A percentile compares a stretch with the other conserved stretches of the same genome.
Evolutionary conservation across 805 yeast genomes (phyloP).

Genomic region (Lachancea nothofagi): DNA sequence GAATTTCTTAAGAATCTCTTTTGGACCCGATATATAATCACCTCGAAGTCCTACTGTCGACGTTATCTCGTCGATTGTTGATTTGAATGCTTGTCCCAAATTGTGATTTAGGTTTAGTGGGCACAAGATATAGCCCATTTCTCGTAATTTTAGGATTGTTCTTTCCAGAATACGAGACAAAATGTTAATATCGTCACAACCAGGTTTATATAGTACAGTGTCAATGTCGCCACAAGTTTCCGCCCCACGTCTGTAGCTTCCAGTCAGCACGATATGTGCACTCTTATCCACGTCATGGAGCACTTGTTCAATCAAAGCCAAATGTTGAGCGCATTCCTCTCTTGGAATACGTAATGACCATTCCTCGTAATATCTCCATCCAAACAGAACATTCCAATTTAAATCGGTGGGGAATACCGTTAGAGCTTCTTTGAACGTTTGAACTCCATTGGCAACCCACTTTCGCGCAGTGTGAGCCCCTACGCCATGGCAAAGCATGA

Average conservation of each 20-base stretch:
- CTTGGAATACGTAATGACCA: constrained; percentile 26
- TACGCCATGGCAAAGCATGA: constrained; percentile 26
- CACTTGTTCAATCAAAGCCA: constrained; percentile 15
- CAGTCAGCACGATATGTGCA: constrained; percentile 25
- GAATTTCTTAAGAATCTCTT: constrained; percentile 9
- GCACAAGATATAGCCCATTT: constrained; percentile 23
- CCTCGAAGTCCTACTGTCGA: constrained; percentile 1
- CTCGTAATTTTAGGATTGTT: constrained; percentile 15
- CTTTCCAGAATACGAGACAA: constrained; percentile 20
- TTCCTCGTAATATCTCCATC: constrained; percentile 32
- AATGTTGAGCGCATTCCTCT: constrained; percentile 23
- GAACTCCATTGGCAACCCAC: constrained; percentile 20
- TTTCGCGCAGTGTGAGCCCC: constrained; percentile 27
- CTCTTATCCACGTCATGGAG: constrained; percentile 17
- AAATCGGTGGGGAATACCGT: constrained; percentile 10
- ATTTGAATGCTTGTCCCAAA: constrained; percentile 6
- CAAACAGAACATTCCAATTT: constrained; percentile 30
- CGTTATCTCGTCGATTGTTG: neutral
- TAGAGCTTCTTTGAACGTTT: constrained; percentile 19
- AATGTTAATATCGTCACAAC: constrained; percentile 22
- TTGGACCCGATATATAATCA: neutral
- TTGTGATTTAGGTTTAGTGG: constrained; percentile 15
- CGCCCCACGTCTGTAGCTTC: constrained; percentile 28
- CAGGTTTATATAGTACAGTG: constrained; percentile 25
- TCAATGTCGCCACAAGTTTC: constrained; percentile 30